Percentiles rank a stretch among this genome's conserved stretches.
Conservation (phyloP, 2,329 filamentous ascomycete genomes). For the Hymenoscyphus fraxineus region DNA sequence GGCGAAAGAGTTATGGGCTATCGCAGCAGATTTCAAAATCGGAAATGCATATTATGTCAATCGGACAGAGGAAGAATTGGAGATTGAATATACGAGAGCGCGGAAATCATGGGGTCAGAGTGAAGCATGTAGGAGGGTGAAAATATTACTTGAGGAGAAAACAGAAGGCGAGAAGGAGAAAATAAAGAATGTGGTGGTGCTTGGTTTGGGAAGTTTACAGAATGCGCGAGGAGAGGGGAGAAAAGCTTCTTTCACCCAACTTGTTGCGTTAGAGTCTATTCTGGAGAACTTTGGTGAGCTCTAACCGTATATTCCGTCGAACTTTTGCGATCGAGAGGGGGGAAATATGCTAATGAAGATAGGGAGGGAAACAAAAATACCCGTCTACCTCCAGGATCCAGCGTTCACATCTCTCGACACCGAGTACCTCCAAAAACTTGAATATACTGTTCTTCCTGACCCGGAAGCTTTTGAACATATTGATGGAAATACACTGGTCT, state of each 20-base stretch:
- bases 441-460: constrained; percentile 28
- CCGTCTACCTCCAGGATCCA: constrained; percentile 31
- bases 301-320: not conserved
- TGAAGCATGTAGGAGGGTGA: constrained; percentile 22
- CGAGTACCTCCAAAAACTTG: constrained; percentile 28
- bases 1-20: constrained; percentile 13
- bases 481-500: constrained; percentile 29
- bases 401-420: constrained; percentile 32
- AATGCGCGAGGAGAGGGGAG: constrained; percentile 30
- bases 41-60: constrained; percentile 30
- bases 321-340: not conserved
- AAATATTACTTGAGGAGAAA: constrained; percentile 13
- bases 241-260: constrained; percentile 30
- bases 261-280: constrained; percentile 32
- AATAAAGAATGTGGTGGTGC: constrained; percentile 29
- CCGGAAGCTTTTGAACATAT: constrained; percentile 31
- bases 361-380: constrained; percentile 4
- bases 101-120: constrained; percentile 30
- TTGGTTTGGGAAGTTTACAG: constrained; percentile 35
- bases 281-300: constrained; percentile 22
- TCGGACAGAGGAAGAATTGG: constrained; percentile 30
- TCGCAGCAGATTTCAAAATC: constrained; percentile 27
- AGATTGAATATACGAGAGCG: constrained; percentile 26
- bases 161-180: constrained; percentile 14
- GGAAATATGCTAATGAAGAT: not conserved